Percentiles rank a stretch among this genome's conserved stretches.
Evolutionary conservation across 2,329 filamentous ascomycete genomes (phyloP).

Genomic region (Chrysosporium queenslandicum): DNA sequence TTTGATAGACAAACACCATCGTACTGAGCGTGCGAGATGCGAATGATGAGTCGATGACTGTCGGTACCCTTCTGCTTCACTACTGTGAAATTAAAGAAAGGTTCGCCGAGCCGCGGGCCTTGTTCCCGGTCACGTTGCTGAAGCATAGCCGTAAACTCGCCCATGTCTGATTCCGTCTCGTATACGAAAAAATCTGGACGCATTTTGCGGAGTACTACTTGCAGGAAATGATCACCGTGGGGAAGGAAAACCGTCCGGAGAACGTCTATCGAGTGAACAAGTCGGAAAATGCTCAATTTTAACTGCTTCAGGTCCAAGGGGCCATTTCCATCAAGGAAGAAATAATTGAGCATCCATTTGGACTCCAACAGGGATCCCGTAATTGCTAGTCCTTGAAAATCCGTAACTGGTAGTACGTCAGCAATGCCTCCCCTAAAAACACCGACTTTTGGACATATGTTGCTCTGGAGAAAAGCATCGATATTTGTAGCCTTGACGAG

Average conservation of each 20-base stretch:
- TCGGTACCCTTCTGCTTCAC: conserved; percentile 31
- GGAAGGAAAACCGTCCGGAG: conserved; percentile 56
- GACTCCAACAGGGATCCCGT: conserved; percentile 47
- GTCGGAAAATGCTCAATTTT: conserved; percentile 36
- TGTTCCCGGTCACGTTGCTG: conserved; percentile 48
- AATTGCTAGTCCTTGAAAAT: conserved; percentile 50
- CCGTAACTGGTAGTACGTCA: conserved; percentile 46
- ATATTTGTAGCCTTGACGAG: conserved; percentile 19
- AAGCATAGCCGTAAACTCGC: conserved; percentile 45
- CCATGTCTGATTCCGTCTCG: conserved; percentile 43
- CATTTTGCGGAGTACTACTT: conserved; percentile 50
- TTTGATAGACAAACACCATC: conserved; percentile 57
- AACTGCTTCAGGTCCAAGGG: conserved; percentile 42
- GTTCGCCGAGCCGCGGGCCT: conserved; percentile 48
- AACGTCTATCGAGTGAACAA: conserved; percentile 54
- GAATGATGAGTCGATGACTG: conserved; percentile 37
- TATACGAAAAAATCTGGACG: conserved; percentile 41
- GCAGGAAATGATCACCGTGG: conserved; percentile 42
- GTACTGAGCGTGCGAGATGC: conserved; percentile 60
- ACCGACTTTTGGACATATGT: conserved; percentile 39
- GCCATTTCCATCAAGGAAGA: conserved; percentile 48
- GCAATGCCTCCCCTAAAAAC: conserved; percentile 40
- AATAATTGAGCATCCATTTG: conserved; percentile 52
- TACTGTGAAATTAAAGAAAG: conserved; percentile 52
- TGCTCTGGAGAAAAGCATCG: conserved; percentile 34